phyloP scores from a whole-genome alignment of 2,329 filamentous ascomycete genomes.

The Ophiostoma fasciatum region DNA sequence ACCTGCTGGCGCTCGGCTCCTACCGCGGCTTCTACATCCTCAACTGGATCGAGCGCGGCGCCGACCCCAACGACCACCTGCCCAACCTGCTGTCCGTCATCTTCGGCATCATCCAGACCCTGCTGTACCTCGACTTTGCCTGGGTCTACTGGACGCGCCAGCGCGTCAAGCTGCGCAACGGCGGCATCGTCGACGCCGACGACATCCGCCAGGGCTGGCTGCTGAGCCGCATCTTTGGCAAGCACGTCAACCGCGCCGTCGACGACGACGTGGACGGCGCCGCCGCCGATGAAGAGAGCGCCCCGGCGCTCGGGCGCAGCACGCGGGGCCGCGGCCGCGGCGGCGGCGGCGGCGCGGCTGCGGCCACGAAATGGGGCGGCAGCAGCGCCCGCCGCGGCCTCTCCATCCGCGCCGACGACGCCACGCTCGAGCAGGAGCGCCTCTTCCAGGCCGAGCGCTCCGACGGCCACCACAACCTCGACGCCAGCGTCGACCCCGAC shows the following conservation, averaged over 20 bases:
- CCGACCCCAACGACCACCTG: conserved; percentile 40
- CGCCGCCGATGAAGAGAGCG: conserved; percentile 43
- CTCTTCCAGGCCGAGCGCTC: conserved; percentile 14
- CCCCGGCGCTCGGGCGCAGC: conserved; percentile 28
- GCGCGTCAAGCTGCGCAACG: conserved; percentile 80
- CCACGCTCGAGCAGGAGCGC: conserved; percentile 30
- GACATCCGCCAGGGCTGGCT: conserved; percentile 79
- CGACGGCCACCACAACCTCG: conserved; percentile 28
- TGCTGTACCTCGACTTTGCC: conserved; percentile 83
- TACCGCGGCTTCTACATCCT: conserved; percentile 83
- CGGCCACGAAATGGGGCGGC: conserved; percentile 46
- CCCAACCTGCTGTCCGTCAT: conserved; percentile 63
- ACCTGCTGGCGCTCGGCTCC: conserved; percentile 72
- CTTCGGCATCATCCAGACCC: conserved; percentile 80
- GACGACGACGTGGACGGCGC: conserved; percentile 34
- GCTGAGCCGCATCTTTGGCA: conserved; percentile 61
- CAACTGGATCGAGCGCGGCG: conserved; percentile 68
- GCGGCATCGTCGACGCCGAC: conserved; percentile 79
- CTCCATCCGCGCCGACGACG: conserved; percentile 51
- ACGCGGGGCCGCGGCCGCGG: conserved; percentile 45
- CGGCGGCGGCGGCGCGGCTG: conserved; percentile 24
- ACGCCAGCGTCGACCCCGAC: conserved; percentile 39
- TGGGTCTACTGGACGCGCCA: conserved; percentile 95
- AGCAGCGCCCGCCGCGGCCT: conserved; percentile 49
- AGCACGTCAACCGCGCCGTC: conserved; percentile 34